These are phyloP conservation scores for Talaromyces rugulosus DNA, from an alignment of 2,329 filamentous ascomycete species.

Conservation along the genomic window DNA sequence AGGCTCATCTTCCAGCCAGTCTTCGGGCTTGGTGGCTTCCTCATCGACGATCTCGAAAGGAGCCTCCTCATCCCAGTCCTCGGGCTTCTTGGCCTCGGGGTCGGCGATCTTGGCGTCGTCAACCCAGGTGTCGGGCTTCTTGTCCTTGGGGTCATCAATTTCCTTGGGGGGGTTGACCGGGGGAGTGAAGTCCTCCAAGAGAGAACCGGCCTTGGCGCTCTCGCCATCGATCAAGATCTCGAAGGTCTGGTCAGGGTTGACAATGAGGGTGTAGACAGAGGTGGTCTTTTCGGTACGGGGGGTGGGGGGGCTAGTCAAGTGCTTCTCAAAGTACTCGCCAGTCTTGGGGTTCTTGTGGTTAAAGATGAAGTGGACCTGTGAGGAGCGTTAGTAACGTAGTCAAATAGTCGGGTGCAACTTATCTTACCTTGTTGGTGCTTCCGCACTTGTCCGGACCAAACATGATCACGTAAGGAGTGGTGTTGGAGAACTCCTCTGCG, in stretches of 20 bases:
- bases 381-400: conserved; percentile 14
- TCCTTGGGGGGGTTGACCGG: conserved; percentile 91
- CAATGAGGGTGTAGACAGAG: conserved; percentile 92
- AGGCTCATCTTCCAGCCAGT: conserved; percentile 93
- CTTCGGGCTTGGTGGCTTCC: conserved; percentile 83
- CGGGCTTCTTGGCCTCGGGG: conserved; percentile 90
- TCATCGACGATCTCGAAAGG: conserved; percentile 94
- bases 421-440: conserved; percentile 87
- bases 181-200: conserved; percentile 89
- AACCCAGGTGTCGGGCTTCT: conserved; percentile 93
- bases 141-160: conserved; percentile 91
- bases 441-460: conserved; percentile 99
- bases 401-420: conserved; percentile 30
- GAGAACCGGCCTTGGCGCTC: conserved; percentile 79
- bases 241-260: conserved; percentile 94
- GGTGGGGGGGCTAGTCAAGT: conserved; percentile 76
- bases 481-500: conserved; percentile 96
- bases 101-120: conserved; percentile 88
- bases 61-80: conserved; percentile 98
- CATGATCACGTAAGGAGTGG: conserved; percentile 98
- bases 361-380: conserved; percentile 83
- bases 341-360: conserved; percentile 99
- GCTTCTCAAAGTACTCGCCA: conserved; percentile 99
- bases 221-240: conserved; percentile 89
- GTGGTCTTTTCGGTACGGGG: conserved; percentile 88